phyloP scores from a whole-genome alignment of 768 basidiomycete species.

The Ephemerocybe angulata region DNA sequence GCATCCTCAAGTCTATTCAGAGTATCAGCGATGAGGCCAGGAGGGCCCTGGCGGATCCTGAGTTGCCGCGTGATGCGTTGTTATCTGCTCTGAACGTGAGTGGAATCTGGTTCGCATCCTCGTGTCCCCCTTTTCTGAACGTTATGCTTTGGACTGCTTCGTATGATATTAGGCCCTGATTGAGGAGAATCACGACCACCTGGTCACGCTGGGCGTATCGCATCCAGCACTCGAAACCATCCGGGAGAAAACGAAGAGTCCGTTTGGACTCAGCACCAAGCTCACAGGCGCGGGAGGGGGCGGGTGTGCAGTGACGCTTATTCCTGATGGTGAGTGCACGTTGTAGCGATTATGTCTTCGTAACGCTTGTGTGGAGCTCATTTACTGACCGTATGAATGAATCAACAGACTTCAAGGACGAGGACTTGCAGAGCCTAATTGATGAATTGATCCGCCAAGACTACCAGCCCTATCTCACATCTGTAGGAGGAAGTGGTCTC shows the following conservation, averaged over 20 bases:
- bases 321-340: slow-evolving; percentile 87
- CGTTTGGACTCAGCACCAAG: slow-evolving; percentile 81
- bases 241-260: slow-evolving; percentile 61
- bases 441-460: slow-evolving; percentile 54
- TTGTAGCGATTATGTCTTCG: slow-evolving; percentile 1
- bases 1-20: slow-evolving; percentile 78
- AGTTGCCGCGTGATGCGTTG: slow-evolving; percentile 62
- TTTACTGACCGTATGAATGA: slow-evolving; percentile 6
- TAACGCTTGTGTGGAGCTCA: slow-evolving; percentile 3
- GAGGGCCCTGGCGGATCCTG: slow-evolving; percentile 67
- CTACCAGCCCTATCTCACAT: slow-evolving; percentile 84
- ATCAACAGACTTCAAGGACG: slow-evolving; percentile 65
- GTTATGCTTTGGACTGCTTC: no score
- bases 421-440: slow-evolving; percentile 55
- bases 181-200: slow-evolving; percentile 82
- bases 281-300: slow-evolving; percentile 97
- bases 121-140: slow-evolving; percentile 12
- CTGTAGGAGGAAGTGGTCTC: slow-evolving; percentile 90
- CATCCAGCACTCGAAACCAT: slow-evolving; percentile 86
- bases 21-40: slow-evolving; percentile 80
- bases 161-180: slow-evolving; percentile 61
- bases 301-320: slow-evolving; percentile 93
- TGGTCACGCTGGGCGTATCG: slow-evolving; percentile 84
- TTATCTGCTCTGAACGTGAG: slow-evolving; percentile 69
- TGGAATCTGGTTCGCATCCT: slow-evolving; percentile 15